Conservation (phyloP, 2,329 filamentous ascomycete genomes). For the Sclerotinia borealis region DNA sequence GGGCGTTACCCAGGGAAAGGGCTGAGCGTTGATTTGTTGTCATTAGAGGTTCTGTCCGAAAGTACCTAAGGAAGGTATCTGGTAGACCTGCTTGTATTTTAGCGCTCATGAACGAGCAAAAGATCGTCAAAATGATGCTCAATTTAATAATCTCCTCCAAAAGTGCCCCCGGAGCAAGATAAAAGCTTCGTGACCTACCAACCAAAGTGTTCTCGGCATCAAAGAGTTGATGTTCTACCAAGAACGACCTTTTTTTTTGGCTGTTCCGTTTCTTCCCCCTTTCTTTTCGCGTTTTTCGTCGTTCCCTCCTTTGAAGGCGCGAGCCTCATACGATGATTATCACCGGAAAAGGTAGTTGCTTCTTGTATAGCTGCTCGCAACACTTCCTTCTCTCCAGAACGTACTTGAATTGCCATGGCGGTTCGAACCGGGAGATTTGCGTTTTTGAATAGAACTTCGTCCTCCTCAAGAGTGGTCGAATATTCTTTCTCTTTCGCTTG, state of each 20-base stretch:
- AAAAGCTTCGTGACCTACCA: constrained; percentile 17
- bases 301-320: background rate
- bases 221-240: constrained; percentile 7
- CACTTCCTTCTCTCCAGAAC: constrained; percentile 59
- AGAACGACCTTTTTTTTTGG: constrained; percentile 23
- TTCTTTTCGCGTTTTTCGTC: constrained; percentile 19
- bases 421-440: constrained; percentile 31
- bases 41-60: constrained; percentile 21
- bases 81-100: constrained; percentile 29
- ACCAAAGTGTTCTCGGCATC: background rate
- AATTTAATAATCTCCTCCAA: constrained; percentile 7
- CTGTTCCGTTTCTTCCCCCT: constrained; percentile 15
- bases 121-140: constrained; percentile 10
- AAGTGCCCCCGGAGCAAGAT: constrained; percentile 4
- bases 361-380: constrained; percentile 41
- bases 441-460: constrained; percentile 36
- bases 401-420: constrained; percentile 53
- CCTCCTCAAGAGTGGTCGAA: constrained; percentile 45
- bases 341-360: constrained; percentile 28
- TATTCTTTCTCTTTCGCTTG: constrained; percentile 43
- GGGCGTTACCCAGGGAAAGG: constrained; percentile 31
- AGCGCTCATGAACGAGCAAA: constrained; percentile 19
- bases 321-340: constrained; percentile 33
- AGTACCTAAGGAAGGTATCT: constrained; percentile 13
- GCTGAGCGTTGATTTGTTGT: constrained; percentile 24